Evolutionary conservation across 129 eudicot species (phyloP).

Genomic region (Flaveria linearis): DNA sequence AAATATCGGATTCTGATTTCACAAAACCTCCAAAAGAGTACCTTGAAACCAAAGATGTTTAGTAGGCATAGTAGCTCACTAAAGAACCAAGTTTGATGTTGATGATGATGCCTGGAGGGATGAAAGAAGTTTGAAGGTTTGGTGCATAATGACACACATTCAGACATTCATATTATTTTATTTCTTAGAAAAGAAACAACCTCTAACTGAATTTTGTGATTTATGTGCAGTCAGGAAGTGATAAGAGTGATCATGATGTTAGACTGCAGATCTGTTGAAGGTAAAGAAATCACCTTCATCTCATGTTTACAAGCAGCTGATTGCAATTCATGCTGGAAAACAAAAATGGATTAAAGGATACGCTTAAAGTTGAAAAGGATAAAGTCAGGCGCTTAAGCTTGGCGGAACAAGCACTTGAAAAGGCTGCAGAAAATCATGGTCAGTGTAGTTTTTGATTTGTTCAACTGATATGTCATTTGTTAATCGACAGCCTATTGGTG

Average conservation of each 20-base stretch:
- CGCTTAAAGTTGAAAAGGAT: slow-evolving; percentile 41
- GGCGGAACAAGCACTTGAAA: slow-evolving; percentile 45
- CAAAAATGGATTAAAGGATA: slow-evolving; percentile 45
- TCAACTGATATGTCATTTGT: slow-evolving; percentile 22
- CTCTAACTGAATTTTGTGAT: slow-evolving; percentile 9
- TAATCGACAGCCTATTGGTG: not conserved
- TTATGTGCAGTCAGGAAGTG: slow-evolving; percentile 51
- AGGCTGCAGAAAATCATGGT: slow-evolving; percentile 42
- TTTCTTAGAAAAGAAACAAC: not conserved
- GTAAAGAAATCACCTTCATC: slow-evolving; percentile 31
- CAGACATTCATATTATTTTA: slow-evolving; percentile 7
- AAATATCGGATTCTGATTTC: slow-evolving; percentile 44
- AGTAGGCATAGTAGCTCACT: slow-evolving; percentile 23
- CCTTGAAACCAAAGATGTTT: slow-evolving; percentile 27
- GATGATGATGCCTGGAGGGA: slow-evolving; percentile 43
- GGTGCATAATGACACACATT: slow-evolving; percentile 5
- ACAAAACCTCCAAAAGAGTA: slow-evolving; percentile 63
- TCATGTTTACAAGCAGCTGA: slow-evolving; percentile 43
- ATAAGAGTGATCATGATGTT: slow-evolving; percentile 40
- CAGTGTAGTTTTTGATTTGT: slow-evolving; percentile 27
- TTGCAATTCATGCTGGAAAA: slow-evolving; percentile 52
- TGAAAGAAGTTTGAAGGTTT: slow-evolving; percentile 52
- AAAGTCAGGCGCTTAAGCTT: slow-evolving; percentile 44
- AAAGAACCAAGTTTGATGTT: slow-evolving; percentile 30
- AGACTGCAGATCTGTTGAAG: slow-evolving; percentile 40